Evolutionary conservation across 176 grass and related monocot species (phyloP), one percentile per base, ranked within the genome.

Genomic region (Tillandsia fasciculata): DNA sequence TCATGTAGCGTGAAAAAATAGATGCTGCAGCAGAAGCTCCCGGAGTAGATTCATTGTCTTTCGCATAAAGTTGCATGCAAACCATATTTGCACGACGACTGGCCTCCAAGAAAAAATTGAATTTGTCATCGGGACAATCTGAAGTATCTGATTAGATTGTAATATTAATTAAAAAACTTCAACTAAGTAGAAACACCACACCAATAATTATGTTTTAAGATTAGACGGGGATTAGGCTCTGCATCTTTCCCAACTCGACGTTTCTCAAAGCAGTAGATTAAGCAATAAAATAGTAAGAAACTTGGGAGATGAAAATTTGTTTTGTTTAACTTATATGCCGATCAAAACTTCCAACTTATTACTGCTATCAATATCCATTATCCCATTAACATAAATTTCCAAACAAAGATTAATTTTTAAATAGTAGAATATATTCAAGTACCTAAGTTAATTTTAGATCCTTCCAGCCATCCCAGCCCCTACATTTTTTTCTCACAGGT

Each of bases 61-160:
- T 96, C 48, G 64, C 64, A 85, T 90, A 96, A 47, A 96, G 59
- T 83, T 96, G 86, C 86, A 90, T 83, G 83, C 93, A 89, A 8
- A 92, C 79, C 80, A 77, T 89, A 88, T 87, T 96, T 81, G 93
- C 91, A 64, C 89, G 93, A 58, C 72, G 80, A 52, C 86, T 87
- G 70, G 93, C 81, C 83, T 92, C 89, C 57, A 87, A 83, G 79
- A 87, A 89, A 87, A 85, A 87, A 85, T 74, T 80, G 63, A 83
- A 79, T 88, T 84, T 82, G 63, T 88, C 85, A 84, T 79, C 76
- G 68, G 77, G 54, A 73, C 76, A 92, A 66, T 81, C 83, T 87
- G 91, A 95, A 79, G 51, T 71, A 77, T 83, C 80, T 89, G 83
- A 85, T 89, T 84, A 51, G 51, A 87, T 78, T 74, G 82, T 81